Evolutionary conservation across 192 early-diverging fungal species (phyloP).

Genomic region (Linnemannia hyalina): DNA sequence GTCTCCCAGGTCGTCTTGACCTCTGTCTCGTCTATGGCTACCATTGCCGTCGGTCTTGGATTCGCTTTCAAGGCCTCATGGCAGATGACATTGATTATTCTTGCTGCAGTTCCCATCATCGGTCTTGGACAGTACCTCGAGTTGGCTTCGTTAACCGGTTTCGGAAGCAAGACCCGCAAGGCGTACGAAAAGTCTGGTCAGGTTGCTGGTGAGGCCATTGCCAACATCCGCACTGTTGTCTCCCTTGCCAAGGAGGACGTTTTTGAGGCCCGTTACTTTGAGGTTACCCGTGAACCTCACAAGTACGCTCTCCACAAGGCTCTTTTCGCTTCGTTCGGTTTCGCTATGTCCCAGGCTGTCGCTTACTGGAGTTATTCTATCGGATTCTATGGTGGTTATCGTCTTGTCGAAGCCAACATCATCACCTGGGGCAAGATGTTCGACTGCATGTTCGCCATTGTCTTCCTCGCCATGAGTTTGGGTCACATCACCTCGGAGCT

Average conservation of each 20-base stretch:
- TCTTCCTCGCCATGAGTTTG: constrained; percentile 76
- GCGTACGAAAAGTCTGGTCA: constrained; percentile 86
- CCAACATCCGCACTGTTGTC: constrained; percentile 89
- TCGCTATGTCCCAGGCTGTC: constrained; percentile 79
- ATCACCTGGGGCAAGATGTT: constrained; percentile 69
- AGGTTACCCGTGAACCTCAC: constrained; percentile 78
- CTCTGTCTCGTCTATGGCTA: constrained; percentile 59
- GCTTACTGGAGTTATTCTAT: constrained; percentile 82
- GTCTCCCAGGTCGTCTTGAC: constrained; percentile 65
- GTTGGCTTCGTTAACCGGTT: constrained; percentile 67
- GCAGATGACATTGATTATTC: constrained; percentile 86
- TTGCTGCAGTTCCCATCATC: constrained; percentile 73
- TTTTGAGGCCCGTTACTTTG: constrained; percentile 77
- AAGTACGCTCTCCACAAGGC: constrained; percentile 73
- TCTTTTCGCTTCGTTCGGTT: constrained; percentile 75
- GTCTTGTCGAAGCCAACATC: constrained; percentile 66
- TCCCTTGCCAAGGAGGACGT: constrained; percentile 78
- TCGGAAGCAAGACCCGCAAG: constrained; percentile 72
- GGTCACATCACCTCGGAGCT: constrained; percentile 77
- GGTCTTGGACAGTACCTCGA: constrained; percentile 65
- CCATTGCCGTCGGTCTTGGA: constrained; percentile 48
- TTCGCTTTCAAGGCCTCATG: constrained; percentile 84
- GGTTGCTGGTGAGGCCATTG: constrained; percentile 87
- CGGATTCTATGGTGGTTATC: constrained; percentile 81
- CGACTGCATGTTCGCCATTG: constrained; percentile 81